Conservation (phyloP, 208 protist species). For the Trypanosoma theileri region DNA sequence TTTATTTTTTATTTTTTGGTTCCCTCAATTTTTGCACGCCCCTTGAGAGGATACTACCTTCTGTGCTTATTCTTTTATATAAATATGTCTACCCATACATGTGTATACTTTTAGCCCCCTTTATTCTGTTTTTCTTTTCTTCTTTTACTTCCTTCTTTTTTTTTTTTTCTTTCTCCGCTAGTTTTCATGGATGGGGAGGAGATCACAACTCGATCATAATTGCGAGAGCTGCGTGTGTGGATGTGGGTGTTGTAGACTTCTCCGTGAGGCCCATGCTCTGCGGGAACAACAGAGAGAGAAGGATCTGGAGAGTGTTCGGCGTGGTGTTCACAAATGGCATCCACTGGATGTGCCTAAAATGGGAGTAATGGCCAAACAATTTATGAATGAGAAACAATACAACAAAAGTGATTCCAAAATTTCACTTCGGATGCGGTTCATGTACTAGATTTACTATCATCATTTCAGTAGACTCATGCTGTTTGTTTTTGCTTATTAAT, state of each 20-base stretch:
- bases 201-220: constrained; percentile 10
- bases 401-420: constrained; percentile 6
- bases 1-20: neutral
- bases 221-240: constrained; percentile 25
- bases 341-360: constrained; percentile 56
- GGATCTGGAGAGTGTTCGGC: neutral
- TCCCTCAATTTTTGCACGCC: too few species aligned
- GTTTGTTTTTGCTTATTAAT: neutral
- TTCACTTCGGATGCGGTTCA: constrained; percentile 29
- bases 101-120: neutral
- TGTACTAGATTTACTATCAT: constrained; percentile 28
- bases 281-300: constrained; percentile 3
- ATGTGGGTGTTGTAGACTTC: constrained; percentile 22
- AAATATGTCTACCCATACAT: too few species aligned
- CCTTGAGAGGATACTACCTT: too few species aligned
- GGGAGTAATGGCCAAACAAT: constrained; percentile 33
- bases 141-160: constrained; percentile 2
- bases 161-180: constrained; percentile 2
- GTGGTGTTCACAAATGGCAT: constrained; percentile 26
- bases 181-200: neutral
- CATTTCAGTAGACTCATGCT: neutral
- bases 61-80: too few species aligned
- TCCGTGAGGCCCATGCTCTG: constrained; percentile 9
- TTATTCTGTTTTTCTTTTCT: constrained; percentile 1
- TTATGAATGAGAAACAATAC: constrained; percentile 35